Evolutionary conservation across 352 stramenopile species (phyloP).

Genomic region (Phytopythium cucurbitacearum): DNA sequence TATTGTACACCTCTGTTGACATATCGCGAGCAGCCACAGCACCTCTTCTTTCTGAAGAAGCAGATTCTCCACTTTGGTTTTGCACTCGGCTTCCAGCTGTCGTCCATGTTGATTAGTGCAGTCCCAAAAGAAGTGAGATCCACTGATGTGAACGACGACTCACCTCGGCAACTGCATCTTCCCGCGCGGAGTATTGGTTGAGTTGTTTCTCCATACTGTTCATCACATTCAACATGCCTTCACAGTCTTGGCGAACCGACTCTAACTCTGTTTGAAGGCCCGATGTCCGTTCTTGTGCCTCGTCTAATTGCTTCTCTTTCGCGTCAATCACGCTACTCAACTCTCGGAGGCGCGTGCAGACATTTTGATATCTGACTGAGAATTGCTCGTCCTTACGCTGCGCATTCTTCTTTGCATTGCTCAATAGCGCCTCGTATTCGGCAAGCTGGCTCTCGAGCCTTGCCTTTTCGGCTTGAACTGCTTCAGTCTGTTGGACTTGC

Average conservation of each 20-base stretch:
- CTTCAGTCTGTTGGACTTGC: conserved; percentile 29
- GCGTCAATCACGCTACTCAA: conserved; percentile 49
- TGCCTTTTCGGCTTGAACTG: conserved; percentile 22
- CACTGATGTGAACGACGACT: neutral
- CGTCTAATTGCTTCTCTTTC: conserved; percentile 50
- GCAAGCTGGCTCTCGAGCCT: conserved; percentile 41
- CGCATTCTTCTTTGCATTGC: conserved; percentile 52
- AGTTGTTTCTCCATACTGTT: conserved; percentile 83
- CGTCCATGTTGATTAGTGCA: neutral
- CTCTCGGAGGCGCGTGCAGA: conserved; percentile 61
- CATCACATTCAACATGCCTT: conserved; percentile 82
- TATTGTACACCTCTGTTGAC: no score
- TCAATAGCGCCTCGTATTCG: conserved; percentile 57
- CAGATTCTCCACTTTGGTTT: conserved; percentile 59
- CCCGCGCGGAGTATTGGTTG: conserved; percentile 64
- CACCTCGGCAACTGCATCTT: conserved; percentile 74
- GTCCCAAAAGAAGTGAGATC: no score
- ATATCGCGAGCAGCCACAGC: neutral
- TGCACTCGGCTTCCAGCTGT: conserved; percentile 70
- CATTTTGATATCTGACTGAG: conserved; percentile 59
- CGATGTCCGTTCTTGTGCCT: conserved; percentile 39
- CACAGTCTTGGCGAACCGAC: conserved; percentile 64
- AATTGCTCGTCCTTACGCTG: conserved; percentile 64
- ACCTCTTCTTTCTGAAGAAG: conserved; percentile 80
- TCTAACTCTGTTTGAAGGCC: conserved; percentile 51